Percentiles rank a stretch among this genome's conserved stretches.
These are phyloP conservation scores for Sarocladium brachiariae DNA, from an alignment of 2,329 filamentous ascomycete genomes.

Conservation along the genomic window DNA sequence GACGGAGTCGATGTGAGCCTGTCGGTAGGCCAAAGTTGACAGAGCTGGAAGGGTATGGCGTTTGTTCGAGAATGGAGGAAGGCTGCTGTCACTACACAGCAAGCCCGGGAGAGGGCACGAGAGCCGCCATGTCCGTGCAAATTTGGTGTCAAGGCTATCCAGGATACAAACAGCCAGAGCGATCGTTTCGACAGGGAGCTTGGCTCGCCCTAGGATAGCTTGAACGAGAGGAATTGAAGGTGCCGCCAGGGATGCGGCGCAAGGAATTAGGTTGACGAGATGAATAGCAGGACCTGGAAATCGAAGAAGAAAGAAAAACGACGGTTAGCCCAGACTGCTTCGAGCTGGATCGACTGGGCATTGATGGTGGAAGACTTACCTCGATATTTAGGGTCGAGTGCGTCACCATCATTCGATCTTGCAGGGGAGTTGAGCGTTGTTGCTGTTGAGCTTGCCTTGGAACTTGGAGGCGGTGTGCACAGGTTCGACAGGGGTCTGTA, in stretches of 20 bases:
- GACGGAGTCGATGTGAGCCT: conserved; percentile 47
- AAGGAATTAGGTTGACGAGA: conserved; percentile 59
- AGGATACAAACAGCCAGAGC: conserved; percentile 61
- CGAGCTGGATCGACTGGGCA: not conserved
- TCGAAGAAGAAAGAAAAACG: conserved; percentile 1
- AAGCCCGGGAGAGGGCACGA: conserved; percentile 41
- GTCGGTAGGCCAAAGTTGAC: conserved; percentile 20
- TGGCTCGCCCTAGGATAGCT: conserved; percentile 50
- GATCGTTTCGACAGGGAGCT: conserved; percentile 53
- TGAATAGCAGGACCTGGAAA: conserved; percentile 55
- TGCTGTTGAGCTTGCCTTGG: conserved; percentile 14
- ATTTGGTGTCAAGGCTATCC: conserved; percentile 56
- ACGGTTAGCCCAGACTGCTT: not conserved
- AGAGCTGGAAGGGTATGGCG: conserved; percentile 42
- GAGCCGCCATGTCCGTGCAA: conserved; percentile 56
- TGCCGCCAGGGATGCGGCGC: conserved; percentile 51
- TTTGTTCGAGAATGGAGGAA: conserved; percentile 22
- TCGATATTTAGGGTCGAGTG: conserved; percentile 30
- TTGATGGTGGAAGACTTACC: conserved; percentile 23
- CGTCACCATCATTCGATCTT: conserved; percentile 29
- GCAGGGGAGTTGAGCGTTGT: not conserved
- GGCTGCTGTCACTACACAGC: not conserved
- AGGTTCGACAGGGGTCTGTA: conserved; percentile 63
- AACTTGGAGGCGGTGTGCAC: conserved; percentile 58
- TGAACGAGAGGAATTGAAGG: conserved; percentile 55